Conservation (phyloP, 2,329 filamentous ascomycete species). For the Chaetomiaceae sp. region DNA sequence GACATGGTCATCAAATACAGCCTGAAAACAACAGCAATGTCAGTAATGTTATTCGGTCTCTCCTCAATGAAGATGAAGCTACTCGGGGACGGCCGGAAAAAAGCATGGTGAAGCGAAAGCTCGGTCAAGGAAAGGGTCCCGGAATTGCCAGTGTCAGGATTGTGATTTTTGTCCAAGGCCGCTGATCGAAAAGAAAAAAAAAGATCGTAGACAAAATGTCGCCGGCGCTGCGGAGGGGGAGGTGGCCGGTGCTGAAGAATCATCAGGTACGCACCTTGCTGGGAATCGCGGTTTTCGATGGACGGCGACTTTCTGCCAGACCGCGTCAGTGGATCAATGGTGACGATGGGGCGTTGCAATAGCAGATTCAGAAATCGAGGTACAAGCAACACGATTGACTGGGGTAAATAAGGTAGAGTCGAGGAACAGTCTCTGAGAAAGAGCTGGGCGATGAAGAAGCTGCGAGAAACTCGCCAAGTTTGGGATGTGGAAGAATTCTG, state of each 20-base stretch:
- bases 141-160: too few species aligned
- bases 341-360: background rate
- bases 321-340: background rate
- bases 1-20: constrained; percentile 21
- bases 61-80: background rate
- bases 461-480: too few species aligned
- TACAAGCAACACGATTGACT: too few species aligned
- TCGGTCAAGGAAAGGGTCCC: background rate
- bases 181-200: too few species aligned
- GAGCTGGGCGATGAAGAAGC: too few species aligned
- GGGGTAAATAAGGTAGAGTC: background rate
- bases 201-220: too few species aligned
- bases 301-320: background rate
- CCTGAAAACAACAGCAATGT: constrained; percentile 5
- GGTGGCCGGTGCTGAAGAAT: too few species aligned
- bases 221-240: too few species aligned
- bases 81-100: background rate
- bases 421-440: background rate
- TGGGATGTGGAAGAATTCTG: background rate
- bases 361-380: background rate
- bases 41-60: background rate
- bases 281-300: too few species aligned
- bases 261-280: too few species aligned
- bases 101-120: background rate
- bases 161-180: too few species aligned